Evolutionary conservation across 2,329 filamentous ascomycete genomes (phyloP).

Genomic region (Mycogone perniciosa): DNA sequence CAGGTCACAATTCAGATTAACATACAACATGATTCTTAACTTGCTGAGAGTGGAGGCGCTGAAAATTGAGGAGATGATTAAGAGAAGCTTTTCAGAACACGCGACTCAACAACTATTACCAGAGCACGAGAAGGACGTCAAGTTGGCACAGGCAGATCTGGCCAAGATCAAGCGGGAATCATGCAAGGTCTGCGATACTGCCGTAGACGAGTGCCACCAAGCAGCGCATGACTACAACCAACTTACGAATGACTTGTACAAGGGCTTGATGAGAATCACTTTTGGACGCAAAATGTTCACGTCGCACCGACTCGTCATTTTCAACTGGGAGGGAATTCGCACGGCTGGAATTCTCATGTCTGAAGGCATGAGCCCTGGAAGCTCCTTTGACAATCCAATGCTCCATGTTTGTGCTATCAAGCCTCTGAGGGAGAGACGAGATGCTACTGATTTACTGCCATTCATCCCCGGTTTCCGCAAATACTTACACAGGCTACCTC

Average conservation of each 20-base stretch:
- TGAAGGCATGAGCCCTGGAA: constrained; percentile 63
- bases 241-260: constrained; percentile 75
- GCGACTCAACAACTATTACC: constrained; percentile 90
- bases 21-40: constrained; percentile 99
- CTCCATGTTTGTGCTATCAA: constrained; percentile 76
- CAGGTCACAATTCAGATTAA: constrained; percentile 90
- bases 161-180: constrained; percentile 82
- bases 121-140: constrained; percentile 92
- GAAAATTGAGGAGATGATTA: constrained; percentile 99
- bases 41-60: constrained; percentile 88
- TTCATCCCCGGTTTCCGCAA: constrained; percentile 67
- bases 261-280: constrained; percentile 69
- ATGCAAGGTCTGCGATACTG: constrained; percentile 73
- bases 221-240: constrained; percentile 73
- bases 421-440: constrained; percentile 59
- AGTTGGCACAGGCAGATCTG: constrained; percentile 83
- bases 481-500: constrained; percentile 61
- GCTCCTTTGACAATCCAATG: constrained; percentile 51
- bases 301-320: constrained; percentile 71
- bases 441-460: constrained; percentile 79
- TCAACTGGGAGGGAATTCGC: constrained; percentile 75
- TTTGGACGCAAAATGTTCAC: constrained; percentile 75
- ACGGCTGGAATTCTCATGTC: constrained; percentile 74
- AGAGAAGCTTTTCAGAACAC: constrained; percentile 97
- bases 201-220: constrained; percentile 75